Base-by-base conservation (phyloP, 169 alveolate genomes). In the Eimeria mitis region DNA sequence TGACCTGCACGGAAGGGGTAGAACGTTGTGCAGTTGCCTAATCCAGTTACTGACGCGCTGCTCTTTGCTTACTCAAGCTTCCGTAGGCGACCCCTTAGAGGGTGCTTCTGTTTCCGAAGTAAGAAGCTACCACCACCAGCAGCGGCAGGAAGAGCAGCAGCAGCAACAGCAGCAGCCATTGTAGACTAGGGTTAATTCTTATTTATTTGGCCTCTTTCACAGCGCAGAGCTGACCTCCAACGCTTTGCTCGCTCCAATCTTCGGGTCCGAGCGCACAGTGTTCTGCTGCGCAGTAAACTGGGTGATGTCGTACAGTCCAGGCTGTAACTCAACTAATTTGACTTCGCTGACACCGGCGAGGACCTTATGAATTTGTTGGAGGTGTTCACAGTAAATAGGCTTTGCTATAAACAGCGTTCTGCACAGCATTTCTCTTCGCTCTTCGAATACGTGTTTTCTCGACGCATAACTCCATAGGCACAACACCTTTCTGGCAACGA, bases 351-450 rank as follows among this genome's bases (percentile, higher is more conserved):
- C 92, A 21, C 83, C 95, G 71, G 96, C 95, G 42, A 94, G 88
- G 61, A 85, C 85, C 44, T 37, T n/a, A 63, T 76, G 95, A 34
- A 94, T 73, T 59, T 73, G 56, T 61, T 54, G 8, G 31, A 94
- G 78, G 73, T 61, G 73, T 1, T 85, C 84, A 49, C 73, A 70
- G 54, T 56, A 94, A 5, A 71, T 90, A 16, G 96, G 95, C 70
- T 87, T 94, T 56, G 95, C 96, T 56, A 94, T 25, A 47, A 94
- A 94, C 0, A 94, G 89, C 87, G 83, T 85, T 56, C 87, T 85
- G 54, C 85, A 65, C 61, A 94, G 95, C 85, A 37, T 71, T 70
- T 40, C 95, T 28, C 83, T 31, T 70, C 91, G 94, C 42, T 85
- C 83, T 42, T 85, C 78, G 73, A 84, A 94, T 16, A 42, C 65